Percentiles rank a stretch among this genome's conserved stretches.
phyloP scores from a whole-genome alignment of 2,329 filamentous ascomycete species.

The Teratosphaeria destructans region DNA sequence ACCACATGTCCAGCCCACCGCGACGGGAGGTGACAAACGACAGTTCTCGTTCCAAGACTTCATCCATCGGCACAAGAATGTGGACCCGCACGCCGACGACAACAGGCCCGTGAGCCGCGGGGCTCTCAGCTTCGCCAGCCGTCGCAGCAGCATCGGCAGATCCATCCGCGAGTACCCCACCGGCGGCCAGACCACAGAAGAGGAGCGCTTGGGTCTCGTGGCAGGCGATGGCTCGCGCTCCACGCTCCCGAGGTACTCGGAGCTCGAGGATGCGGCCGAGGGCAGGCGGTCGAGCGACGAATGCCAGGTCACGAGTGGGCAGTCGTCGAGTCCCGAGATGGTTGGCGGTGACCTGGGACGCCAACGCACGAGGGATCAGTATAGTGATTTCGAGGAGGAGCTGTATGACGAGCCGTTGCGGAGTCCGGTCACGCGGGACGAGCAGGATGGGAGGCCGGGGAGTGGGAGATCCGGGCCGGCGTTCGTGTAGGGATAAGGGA shows the following conservation, averaged over 20 bases:
- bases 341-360: conserved; percentile 16
- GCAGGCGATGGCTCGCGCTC: conserved; percentile 20
- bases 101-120: conserved; percentile 24
- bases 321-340: conserved; percentile 18
- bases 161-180: conserved; percentile 12
- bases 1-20: conserved; percentile 33
- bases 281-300: conserved; percentile 19
- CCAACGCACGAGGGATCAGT: conserved; percentile 8
- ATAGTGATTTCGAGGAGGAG: conserved; percentile 11
- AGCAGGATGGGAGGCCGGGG: conserved; percentile 1
- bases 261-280: conserved; percentile 7
- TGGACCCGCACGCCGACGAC: conserved; percentile 9
- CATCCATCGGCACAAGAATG: conserved; percentile 48
- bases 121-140: conserved; percentile 23
- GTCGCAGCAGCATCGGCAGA: conserved; percentile 12
- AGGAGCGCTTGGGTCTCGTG: conserved; percentile 28
- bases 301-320: conserved; percentile 23
- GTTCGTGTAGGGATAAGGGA: conserved; percentile 5
- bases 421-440: conserved; percentile 10
- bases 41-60: conserved; percentile 92
- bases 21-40: conserved; percentile 48
- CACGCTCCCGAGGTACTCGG: conserved; percentile 8
- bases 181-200: conserved; percentile 22
- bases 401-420: conserved; percentile 14
- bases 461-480: conserved; percentile 6